These are phyloP conservation scores for Pseudogymnoascus sp. DNA, from an alignment of 2,329 filamentous ascomycete genomes.

Conservation along the genomic window DNA sequence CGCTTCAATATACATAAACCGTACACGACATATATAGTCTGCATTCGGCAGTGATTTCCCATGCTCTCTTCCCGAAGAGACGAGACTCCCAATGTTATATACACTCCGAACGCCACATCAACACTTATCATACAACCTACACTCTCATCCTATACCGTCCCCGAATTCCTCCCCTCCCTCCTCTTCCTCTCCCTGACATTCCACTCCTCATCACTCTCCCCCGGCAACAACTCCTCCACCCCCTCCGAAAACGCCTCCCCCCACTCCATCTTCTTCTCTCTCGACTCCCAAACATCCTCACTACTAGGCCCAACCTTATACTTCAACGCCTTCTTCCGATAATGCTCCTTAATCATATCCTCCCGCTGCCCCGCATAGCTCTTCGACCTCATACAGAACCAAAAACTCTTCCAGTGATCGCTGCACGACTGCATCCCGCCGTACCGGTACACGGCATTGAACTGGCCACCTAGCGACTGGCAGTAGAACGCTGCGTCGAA, in stretches of 20 bases:
- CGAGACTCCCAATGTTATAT: not conserved
- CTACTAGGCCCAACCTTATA: slow-evolving; percentile 64
- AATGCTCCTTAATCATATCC: slow-evolving; percentile 33
- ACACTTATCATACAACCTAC: not conserved
- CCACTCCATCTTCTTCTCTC: slow-evolving; percentile 50
- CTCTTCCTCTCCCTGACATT: slow-evolving; percentile 24
- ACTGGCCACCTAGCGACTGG: slow-evolving; percentile 83
- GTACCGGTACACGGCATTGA: slow-evolving; percentile 82
- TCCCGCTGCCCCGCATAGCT: slow-evolving; percentile 51
- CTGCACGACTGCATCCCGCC: slow-evolving; percentile 68
- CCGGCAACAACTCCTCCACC: slow-evolving; percentile 32
- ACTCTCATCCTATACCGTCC: not conserved
- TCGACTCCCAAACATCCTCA: slow-evolving; percentile 81
- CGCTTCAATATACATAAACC: slow-evolving; percentile 5
- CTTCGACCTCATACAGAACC: slow-evolving; percentile 90
- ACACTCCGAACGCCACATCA: slow-evolving; percentile 1
- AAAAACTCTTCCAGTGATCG: slow-evolving; percentile 87
- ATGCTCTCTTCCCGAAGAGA: not conserved
- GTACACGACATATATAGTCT: not conserved
- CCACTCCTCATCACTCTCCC: slow-evolving; percentile 35
- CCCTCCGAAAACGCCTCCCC: slow-evolving; percentile 29
- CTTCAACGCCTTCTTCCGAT: slow-evolving; percentile 46
- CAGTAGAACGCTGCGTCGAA: slow-evolving; percentile 95
- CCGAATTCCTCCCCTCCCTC: slow-evolving; percentile 17
- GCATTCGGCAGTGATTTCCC: not conserved